Base-by-base conservation (phyloP, 78 protist species). In the Planoprotostelium fungivorum region DNA sequence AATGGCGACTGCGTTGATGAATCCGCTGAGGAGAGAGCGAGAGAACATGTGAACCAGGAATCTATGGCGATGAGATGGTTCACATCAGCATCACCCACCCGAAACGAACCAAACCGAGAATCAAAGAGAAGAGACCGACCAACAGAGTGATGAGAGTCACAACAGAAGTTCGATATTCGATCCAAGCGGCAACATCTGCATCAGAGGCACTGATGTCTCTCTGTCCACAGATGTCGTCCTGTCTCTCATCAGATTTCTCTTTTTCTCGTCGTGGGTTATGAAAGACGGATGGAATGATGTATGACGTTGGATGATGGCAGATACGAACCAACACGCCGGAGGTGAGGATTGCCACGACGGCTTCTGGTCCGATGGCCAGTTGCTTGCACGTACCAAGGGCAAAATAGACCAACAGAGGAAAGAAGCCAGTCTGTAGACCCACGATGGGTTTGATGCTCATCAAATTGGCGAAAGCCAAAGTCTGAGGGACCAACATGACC, bases 371-470 rank as follows among this genome's bases (percentile, higher is more conserved):
- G 28, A 92, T 90, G 0, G 94, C 91, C 0, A 92, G 88, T 89
- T 92, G 94, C 84, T 90, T 86, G 38, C 95, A 93, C 36, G 94
- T 89, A n/a, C 98, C 98, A 86, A 97, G 91, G 38, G 91, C 63
- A 34, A 96, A 88, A 84, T 97, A 97, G 37, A 95, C 94, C 35
- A 97, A 85, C 38, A 90, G 87, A 28, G 97, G 97, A 16, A 97
- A 88, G 88, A 96, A 93, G 83, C 97, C 94, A 1, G 95, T 37
- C 83, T 94, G 91, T 37, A 96, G 91, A 36, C 98, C 98, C 63
- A 91, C 84, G 36, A 92, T 87, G 25, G 97, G 96, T 0, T 94
- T 93, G 10, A 97, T 85, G 35, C 89, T 92, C 34, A 96, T 96
- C 1, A 96, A 63, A 35, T 90, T 86, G 28, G 96, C 94, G 84